Evolutionary conservation across 805 yeast genomes (phyloP), one percentile per base, ranked within the genome.

Genomic region (Martiniozyma abietophila): DNA sequence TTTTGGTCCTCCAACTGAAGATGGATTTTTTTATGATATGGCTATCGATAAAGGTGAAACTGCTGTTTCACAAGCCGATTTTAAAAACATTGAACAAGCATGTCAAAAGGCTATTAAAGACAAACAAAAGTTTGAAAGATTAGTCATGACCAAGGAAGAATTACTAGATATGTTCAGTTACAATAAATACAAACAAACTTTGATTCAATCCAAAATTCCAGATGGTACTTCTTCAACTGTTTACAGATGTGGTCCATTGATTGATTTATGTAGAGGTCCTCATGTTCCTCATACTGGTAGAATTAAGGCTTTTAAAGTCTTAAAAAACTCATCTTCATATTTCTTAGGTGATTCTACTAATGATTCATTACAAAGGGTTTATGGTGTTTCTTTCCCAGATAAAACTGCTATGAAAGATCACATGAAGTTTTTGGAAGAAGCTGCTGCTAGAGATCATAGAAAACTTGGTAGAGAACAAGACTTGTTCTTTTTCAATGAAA

Each of bases 381-480:
- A 92, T 58, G 98, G 98, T 74, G 79, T 92, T 45, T 82, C 96
- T 10, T 92, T 92, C 86, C 98, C 98, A 44, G 98, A 92, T 62
- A 89, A 92, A 71, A 85, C 86, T 62, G 72, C 75, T 50, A 82
- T 92, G 94, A 89, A 83, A 50, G 96, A 81, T 51, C 96, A 92
- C 58, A 62, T 89, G 64, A 83, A 86, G 58, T 92, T 89, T 65
- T 69, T 92, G 57, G 92, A 83, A 53, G 98, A 92, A 64, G 98
- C 98, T 28, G 83, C 94, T 39, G 74, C 77, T 58, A 83, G 98
- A 68, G 94, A 83, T 58, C 99, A 92, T 64, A 76, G 99, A 64
- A 88, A 79, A 63, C 80, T 92, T 47, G 99, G 99, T 59, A 80
- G 67, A 53, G 97, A 92, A 52, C 98, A 92, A 65, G 97, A 92